Percentiles rank a stretch among this genome's conserved stretches.
Conservation (phyloP, 495 filamentous ascomycete genomes). For the Aspergillus funiculosus region DNA sequence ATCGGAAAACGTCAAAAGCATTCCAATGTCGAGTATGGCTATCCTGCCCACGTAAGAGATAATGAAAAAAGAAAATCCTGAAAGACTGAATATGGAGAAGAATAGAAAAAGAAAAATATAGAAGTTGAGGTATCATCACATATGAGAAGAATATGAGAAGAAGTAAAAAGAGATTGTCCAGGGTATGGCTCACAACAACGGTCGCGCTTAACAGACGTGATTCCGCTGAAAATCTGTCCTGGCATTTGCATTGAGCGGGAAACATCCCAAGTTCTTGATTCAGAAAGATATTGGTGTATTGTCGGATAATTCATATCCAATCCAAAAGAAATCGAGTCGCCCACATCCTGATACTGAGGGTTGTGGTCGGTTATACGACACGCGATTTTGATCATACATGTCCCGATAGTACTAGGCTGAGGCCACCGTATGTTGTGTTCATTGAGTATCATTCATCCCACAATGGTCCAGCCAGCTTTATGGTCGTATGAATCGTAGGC, state of each 20-base stretch:
- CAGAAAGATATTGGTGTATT: neutral
- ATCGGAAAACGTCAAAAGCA: neutral
- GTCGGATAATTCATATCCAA: neutral
- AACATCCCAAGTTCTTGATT: neutral
- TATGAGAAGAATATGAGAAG: constrained; percentile 7
- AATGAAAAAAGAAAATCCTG: constrained; percentile 8
- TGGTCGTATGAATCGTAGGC: constrained; percentile 13
- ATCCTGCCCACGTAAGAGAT: too few relatives aligned
- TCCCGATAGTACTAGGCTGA: constrained; percentile 12
- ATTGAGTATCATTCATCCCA: constrained; percentile 11
- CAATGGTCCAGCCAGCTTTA: constrained; percentile 6
- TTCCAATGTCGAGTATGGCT: neutral
- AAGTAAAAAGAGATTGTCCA: neutral
- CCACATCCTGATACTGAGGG: neutral
- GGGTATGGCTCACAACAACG: too few relatives aligned
- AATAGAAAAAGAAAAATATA: neutral
- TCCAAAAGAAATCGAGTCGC: neutral
- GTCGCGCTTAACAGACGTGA: too few relatives aligned
- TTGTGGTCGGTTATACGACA: constrained; percentile 7
- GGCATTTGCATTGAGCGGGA: neutral
- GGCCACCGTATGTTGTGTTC: constrained; percentile 10
- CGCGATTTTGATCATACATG: constrained; percentile 7
- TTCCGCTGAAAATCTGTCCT: neutral
- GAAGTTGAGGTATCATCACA: constrained; percentile 7
- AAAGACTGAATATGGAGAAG: constrained; percentile 1